phyloP scores from a whole-genome alignment of 2,329 filamentous ascomycete species.

The Elsinoe australis region DNA sequence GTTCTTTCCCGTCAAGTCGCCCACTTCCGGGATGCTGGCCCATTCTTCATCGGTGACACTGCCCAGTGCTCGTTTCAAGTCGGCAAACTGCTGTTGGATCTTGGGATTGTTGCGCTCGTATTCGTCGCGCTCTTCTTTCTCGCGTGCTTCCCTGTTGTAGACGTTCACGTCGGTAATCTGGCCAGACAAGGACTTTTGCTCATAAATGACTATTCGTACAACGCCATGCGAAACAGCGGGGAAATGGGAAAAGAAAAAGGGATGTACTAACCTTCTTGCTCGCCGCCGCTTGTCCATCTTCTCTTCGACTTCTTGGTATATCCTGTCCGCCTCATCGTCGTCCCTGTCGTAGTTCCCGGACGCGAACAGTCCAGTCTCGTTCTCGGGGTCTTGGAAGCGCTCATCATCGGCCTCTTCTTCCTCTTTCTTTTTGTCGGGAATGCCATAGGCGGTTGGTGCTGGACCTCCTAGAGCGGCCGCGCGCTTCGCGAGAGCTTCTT shows the following conservation, averaged over 20 bases:
- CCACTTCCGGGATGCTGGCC: slow-evolving; percentile 90
- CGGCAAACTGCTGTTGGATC: slow-evolving; percentile 95
- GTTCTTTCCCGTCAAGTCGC: slow-evolving; percentile 92
- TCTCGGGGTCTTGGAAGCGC: slow-evolving; percentile 91
- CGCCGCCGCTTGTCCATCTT: slow-evolving; percentile 89
- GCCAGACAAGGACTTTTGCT: slow-evolving; percentile 50
- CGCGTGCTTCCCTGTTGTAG: slow-evolving; percentile 80
- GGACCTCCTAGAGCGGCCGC: slow-evolving; percentile 71
- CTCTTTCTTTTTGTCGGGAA: slow-evolving; percentile 59
- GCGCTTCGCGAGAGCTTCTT: slow-evolving; percentile 90
- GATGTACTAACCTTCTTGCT: slow-evolving; percentile 67
- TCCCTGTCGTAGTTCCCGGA: slow-evolving; percentile 95
- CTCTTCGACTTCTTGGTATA: slow-evolving; percentile 93
- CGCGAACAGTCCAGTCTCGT: slow-evolving; percentile 91
- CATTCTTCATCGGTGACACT: slow-evolving; percentile 92
- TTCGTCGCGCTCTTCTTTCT: slow-evolving; percentile 82
- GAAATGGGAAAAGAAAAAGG: slow-evolving; percentile 18
- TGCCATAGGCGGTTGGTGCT: slow-evolving; percentile 66
- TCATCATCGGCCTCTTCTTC: slow-evolving; percentile 68
- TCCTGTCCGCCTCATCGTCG: slow-evolving; percentile 93
- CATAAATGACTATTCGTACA: slow-evolving; percentile 27
- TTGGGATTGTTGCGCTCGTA: slow-evolving; percentile 97
- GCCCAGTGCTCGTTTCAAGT: slow-evolving; percentile 82
- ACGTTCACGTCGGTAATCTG: slow-evolving; percentile 67
- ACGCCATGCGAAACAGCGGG: slow-evolving; percentile 22